Base-by-base conservation (phyloP, 2,329 filamentous ascomycete species). In the Fonsecaea multimorphosa region DNA sequence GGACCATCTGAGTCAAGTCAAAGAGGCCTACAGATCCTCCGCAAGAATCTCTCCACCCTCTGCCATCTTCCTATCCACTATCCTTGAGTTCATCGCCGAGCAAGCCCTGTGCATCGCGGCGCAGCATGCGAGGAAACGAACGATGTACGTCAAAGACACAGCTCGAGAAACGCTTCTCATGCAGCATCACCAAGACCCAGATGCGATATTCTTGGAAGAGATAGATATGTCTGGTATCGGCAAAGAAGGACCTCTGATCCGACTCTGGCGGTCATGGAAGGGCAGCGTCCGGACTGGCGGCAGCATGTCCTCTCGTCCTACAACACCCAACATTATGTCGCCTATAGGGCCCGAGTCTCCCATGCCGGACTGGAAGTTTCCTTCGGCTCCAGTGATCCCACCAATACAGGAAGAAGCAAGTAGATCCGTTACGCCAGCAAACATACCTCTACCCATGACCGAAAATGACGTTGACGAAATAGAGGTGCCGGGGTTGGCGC, bases 261-360 rank as follows among this genome's bases (percentile, higher is more conserved):
- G 93, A 56, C 82, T 98, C 51, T 99, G 95, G 95, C 87, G 95
- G 72, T 91, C 91, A 29, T 99, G 95, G 95, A 92, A 95, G 79
- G 97, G 97, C 80, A 87, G 90, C 34, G 64, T 64, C 2, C 66
- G 71, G 8, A 31, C 40, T n/a, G 68, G 84, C 91, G 86, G 91
- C 64, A 84, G 84, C 6, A 86, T 87, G 0, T 76, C 36, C 78
- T 80, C 36, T 82, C 84, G 44, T 76, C 81, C 56, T 79, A 82
- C 54, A 77, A 81, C 38, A 62, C 67, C 64, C 12, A 71, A 36
- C 80, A 56, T 71, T n/a, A 53, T 67, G 44, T 72, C 71, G 38
- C 69, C 72, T 11, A 49, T 57, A 12, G 54, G 57, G 31, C 59
- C 64, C 14, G 67, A 69, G 4, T 66, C 67, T 78, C 14, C 78